Evolutionary conservation across 129 eudicot genomes (phyloP).

Genomic region (Lonicera japonica): DNA sequence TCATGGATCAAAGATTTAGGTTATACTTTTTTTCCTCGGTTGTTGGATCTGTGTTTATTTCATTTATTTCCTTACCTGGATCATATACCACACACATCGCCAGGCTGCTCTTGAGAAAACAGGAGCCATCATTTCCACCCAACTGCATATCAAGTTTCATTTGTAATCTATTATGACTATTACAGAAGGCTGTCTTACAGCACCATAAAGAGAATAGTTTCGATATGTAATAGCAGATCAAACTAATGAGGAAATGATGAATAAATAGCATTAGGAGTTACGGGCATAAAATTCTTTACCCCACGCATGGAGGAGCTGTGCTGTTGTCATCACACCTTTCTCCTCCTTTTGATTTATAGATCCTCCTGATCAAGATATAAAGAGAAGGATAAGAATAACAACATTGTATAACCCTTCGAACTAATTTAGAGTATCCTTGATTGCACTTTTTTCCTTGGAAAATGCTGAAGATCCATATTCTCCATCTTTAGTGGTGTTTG

Average conservation of each 20-base stretch:
- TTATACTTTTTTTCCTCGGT: no score
- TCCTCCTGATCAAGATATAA: constrained; percentile 40
- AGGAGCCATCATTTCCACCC: constrained; percentile 98
- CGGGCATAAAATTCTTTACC: constrained; percentile 30
- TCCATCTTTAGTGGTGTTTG: no score
- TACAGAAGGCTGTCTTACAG: background rate
- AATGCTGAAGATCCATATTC: no score
- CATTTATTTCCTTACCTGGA: constrained; percentile 60
- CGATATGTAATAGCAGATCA: background rate
- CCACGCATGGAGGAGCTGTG: constrained; percentile 75
- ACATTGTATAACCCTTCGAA: no score
- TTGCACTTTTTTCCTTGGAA: no score
- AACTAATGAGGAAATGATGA: background rate
- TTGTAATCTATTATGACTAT: background rate
- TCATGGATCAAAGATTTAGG: no score
- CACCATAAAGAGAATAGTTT: background rate
- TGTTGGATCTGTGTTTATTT: no score
- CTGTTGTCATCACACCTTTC: constrained; percentile 61
- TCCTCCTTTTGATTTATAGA: constrained; percentile 41
- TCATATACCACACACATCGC: constrained; percentile 83
- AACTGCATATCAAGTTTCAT: constrained; percentile 28
- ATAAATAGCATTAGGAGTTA: background rate
- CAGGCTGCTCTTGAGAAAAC: constrained; percentile 85
- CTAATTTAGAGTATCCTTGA: background rate
- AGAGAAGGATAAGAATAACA: background rate